Base-by-base conservation (phyloP, 164 flowering plant species). In the Litsea cubeba region DNA sequence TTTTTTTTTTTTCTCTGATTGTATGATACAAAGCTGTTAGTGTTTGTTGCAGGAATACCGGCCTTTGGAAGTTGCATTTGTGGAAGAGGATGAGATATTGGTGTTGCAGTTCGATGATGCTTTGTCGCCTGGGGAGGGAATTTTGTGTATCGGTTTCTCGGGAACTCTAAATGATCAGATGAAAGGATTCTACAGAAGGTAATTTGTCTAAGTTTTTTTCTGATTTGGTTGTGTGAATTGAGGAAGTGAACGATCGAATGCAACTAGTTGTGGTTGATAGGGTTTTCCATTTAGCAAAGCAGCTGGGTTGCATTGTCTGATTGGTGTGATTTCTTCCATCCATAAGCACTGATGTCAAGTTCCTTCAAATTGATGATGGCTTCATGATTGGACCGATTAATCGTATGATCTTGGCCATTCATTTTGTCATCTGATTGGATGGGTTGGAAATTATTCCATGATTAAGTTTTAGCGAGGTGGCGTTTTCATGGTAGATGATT, bases 171-270 rank as follows among this genome's bases (percentile, higher is more conserved):
- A 91, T 83, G 99, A 95, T 58, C 81, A 82, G 71, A 92, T 95
- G 99, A 93, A 90, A 80, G 99, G 99, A 0, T 93, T 95, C 70
- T 95, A 95, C 69, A 87, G 90, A 80, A 93, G 99, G 97, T 93
- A 72, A 57, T 66, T 10, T 66, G 46, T 66, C 60, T 0, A 0
- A 18, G n/a, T 54, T 15, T 18, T 12, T 54, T 3, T 30, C 5
- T 54, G 20, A 17, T 54, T 15, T 17, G 60, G 3, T 54, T 54
- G 60, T 54, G 60, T 15, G 60, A 54, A 54, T 5, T 54, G 60
- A 54, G 60, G 60, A 54, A 7, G 8, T 40, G 46, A 40, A 54
- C 3, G 20, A 54, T 54, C 0, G n/a, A 54, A 20, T 54, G 20
- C 60, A 54, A 18, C 20, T 51, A 51, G 57, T 12, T 51, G 57